Evolutionary conservation across 179 eudicot genomes (phyloP), one percentile per base, ranked within the genome.

Genomic region (Vitellaria paradoxa): DNA sequence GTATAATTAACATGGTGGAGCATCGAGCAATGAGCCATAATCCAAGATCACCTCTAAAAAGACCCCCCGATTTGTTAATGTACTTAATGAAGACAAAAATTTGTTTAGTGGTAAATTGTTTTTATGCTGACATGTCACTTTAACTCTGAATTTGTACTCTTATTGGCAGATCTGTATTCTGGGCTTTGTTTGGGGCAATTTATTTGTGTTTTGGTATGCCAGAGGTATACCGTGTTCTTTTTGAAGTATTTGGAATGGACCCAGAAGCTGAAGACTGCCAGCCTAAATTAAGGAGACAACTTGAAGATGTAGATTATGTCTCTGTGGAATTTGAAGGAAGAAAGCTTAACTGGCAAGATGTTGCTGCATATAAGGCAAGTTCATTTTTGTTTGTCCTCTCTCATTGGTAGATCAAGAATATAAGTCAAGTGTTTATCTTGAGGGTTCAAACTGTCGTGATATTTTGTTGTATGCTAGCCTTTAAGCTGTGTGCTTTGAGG

Each of bases 191-290:
- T 89, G 99, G 99, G 60, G 96, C 99, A 68, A 93, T 96, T 84
- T 96, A 94, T 82, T 69, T 96, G 86, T 96, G 99, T 84, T 96
- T 86, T 77, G 99, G 98, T 47, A 86, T 96, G 97, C 99, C 99
- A 30, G 99, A 96, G 84, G 98, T 96, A 62, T 96, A 92, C 75
- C 94, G 99, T 66, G 98, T 96, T 80, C 97, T 96, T 72, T 96
- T 96, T 84, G 99, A 96, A 87, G 99, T 94, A 65, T 96, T 96
- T 89, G 99, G 96, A 53, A 81, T 96, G 92, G 99, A 96, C 73
- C 97, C 94, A 7, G 99, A 96, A 70, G 99, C 85, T 78, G 99
- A 96, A 85, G 98, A 92, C 67, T 92, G 96, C 84, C 99, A 96
- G 85, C 99, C 99, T 65, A 96, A 88, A 87, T 66, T 82, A 65